Evolutionary conservation across 768 basidiomycete species (phyloP).

Genomic region (Boletales sp.): DNA sequence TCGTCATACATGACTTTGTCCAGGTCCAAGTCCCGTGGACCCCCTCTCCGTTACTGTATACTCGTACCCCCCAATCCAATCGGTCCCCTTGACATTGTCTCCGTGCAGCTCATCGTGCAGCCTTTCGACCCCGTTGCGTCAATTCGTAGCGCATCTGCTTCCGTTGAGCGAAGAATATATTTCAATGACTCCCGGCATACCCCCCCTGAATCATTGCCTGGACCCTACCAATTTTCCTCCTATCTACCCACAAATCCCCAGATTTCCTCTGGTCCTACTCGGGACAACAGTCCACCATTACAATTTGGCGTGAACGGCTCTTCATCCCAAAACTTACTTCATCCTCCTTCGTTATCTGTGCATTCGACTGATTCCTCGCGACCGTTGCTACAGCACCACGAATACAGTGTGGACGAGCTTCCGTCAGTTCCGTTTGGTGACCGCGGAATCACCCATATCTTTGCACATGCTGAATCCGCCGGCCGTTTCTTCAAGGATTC

Average conservation of each 20-base stretch:
- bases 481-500: slow-evolving; percentile 54
- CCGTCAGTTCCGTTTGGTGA: slow-evolving; percentile 8
- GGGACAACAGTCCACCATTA: slow-evolving; percentile 14
- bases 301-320: slow-evolving; percentile 6
- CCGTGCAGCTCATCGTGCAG: slow-evolving; percentile 60
- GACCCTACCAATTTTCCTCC: slow-evolving; percentile 16
- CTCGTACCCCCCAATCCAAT: slow-evolving; percentile 54
- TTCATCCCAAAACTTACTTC: slow-evolving; percentile 20
- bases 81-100: slow-evolving; percentile 70
- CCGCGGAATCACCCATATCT: slow-evolving; percentile 43
- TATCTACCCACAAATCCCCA: slow-evolving; percentile 18
- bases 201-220: slow-evolving; percentile 23
- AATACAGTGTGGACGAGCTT: slow-evolving; percentile 12
- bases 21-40: slow-evolving; percentile 54
- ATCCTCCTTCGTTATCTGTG: slow-evolving; percentile 20
- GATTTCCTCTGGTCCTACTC: slow-evolving; percentile 27
- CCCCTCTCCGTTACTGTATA: slow-evolving; percentile 57
- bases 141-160: slow-evolving; percentile 60
- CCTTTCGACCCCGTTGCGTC: slow-evolving; percentile 54
- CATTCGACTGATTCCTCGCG: slow-evolving; percentile 25
- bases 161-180: slow-evolving; percentile 69
- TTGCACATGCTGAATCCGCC: slow-evolving; percentile 58
- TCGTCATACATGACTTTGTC: slow-evolving; percentile 38
- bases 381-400: slow-evolving; percentile 21
- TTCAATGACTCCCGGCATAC: slow-evolving; percentile 40